Evolutionary conservation across 2,329 filamentous ascomycete species (phyloP).

Genomic region (Curvularia lunata): DNA sequence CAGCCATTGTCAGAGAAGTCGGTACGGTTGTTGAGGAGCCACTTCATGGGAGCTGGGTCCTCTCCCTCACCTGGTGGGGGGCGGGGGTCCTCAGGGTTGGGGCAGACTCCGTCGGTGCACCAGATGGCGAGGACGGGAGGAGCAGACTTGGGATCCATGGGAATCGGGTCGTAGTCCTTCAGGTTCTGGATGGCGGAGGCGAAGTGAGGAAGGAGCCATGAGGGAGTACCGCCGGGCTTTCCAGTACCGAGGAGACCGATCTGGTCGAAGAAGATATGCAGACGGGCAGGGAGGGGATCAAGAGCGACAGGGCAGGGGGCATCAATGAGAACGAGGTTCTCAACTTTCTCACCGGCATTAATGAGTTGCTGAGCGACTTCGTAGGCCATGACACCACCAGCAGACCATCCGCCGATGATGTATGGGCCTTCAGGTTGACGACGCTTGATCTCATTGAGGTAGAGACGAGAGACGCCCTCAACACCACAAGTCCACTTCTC

Average conservation of each 20-base stretch:
- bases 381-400: conserved; percentile 62
- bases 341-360: conserved; percentile 56
- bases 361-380: conserved; percentile 58
- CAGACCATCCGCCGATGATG: conserved; percentile 62
- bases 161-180: conserved; percentile 70
- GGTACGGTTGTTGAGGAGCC: conserved; percentile 74
- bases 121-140: conserved; percentile 71
- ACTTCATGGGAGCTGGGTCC: conserved; percentile 63
- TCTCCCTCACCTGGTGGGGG: conserved; percentile 67
- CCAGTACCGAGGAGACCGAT: conserved; percentile 74
- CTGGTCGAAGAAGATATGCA: conserved; percentile 75
- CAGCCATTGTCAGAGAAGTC: conserved; percentile 75
- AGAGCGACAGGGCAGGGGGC: conserved; percentile 60
- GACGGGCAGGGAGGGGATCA: conserved; percentile 58
- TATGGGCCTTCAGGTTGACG: conserved; percentile 70
- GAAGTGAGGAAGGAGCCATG: conserved; percentile 79
- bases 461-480: conserved; percentile 68
- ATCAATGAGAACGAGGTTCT: conserved; percentile 60
- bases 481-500: conserved; percentile 70
- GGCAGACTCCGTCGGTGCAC: conserved; percentile 76
- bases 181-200: conserved; percentile 70
- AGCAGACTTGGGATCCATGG: conserved; percentile 64
- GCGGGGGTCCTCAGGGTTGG: conserved; percentile 68
- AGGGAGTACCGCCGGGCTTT: conserved; percentile 65
- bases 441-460: conserved; percentile 72